A percentile compares a stretch with the other conserved stretches of the same genome.
These are phyloP conservation scores for Acanthamoeba triangularis DNA, from an alignment of 208 protist species.

Conservation along the genomic window DNA sequence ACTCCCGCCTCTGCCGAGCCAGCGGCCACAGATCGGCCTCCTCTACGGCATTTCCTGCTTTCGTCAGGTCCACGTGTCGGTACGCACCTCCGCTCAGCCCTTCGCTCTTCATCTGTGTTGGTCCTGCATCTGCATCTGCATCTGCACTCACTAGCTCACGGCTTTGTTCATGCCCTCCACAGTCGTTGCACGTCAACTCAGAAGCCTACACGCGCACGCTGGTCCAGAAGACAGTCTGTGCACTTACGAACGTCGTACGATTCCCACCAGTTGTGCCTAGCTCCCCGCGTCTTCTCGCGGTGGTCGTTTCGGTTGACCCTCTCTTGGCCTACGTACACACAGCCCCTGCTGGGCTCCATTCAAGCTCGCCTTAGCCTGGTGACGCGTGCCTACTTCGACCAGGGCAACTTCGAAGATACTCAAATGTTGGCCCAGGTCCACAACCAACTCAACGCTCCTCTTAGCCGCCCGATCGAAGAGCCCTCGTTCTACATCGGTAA, in stretches of 20 bases:
- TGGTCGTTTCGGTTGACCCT: not conserved
- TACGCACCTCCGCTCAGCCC: not conserved
- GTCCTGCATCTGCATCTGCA: not conserved
- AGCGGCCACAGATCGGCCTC: slow-evolving; percentile 11
- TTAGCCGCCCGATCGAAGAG: not conserved
- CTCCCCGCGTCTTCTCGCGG: too few species aligned
- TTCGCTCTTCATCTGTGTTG: not conserved
- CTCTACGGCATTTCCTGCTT: slow-evolving; percentile 68
- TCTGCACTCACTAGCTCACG: too few species aligned
- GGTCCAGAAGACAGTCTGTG: slow-evolving; percentile 51
- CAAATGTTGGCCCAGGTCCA: slow-evolving; percentile 37
- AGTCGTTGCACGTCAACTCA: slow-evolving; percentile 27
- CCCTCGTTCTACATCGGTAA: slow-evolving; percentile 32
- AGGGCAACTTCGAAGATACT: slow-evolving; percentile 69
- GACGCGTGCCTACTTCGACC: slow-evolving; percentile 60
- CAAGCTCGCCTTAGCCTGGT: slow-evolving; percentile 28
- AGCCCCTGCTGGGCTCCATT: slow-evolving; percentile 42
- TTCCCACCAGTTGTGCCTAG: not conserved
- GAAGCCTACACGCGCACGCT: slow-evolving; percentile 62
- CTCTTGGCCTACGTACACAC: not conserved
- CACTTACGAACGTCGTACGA: slow-evolving; percentile 69
- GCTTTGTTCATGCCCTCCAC: too few species aligned
- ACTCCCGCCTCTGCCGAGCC: slow-evolving; percentile 16
- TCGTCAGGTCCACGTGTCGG: slow-evolving; percentile 49
- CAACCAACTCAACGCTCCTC: slow-evolving; percentile 4